Base-by-base conservation (phyloP, 495 filamentous ascomycete species). In the Bombardia bombarda region DNA sequence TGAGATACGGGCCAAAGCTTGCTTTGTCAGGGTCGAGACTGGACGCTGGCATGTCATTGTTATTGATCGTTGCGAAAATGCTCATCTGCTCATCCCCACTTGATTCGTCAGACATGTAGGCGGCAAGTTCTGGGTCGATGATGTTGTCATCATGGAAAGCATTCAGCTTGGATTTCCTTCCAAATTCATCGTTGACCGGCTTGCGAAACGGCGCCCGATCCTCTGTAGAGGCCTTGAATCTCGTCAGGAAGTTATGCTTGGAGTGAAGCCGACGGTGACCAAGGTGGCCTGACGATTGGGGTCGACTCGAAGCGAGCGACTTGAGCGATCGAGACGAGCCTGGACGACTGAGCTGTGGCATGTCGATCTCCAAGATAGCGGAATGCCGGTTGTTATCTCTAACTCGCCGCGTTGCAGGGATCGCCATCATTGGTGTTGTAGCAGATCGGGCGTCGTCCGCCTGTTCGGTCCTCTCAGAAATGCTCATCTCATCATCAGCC, bases 111-210 rank as follows among this genome's bases (percentile, higher is more conserved):
- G 92, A 97, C 70, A 97, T 83, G 65, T 90, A 97, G 21, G 88
- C 86, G 2, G 89, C 90, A 13, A 97, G 69, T 53, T 97, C 93
- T 3, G 93, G 90, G 54, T 99, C 93, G 56, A 97, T 97, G 50
- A 99, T 95, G 53, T 87, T 96, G 57, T 99, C 93, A 51, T 87
- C 87, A 55, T 97, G 93, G 52, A 98, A 97, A 21, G 90, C 87
- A 25, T 90, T 83, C 7, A 95, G 72, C 12, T 78, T 75, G n/a
- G 77, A 69, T 42, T 79, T 80, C 38, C 69, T 73, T 4, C 50
- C 52, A 14, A 67, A 62, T 21, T 78, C 66, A 37, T 95, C 86
- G 40, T 81, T 79, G 36, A 76, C 68, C 26, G 81, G 78, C 36
- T 83, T 82, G 47, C 95, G 89, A 53, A 97, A 99, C 2, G 93